Conservation (phyloP, 768 basidiomycete genomes). For the Dacryopinax primogenitus region DNA sequence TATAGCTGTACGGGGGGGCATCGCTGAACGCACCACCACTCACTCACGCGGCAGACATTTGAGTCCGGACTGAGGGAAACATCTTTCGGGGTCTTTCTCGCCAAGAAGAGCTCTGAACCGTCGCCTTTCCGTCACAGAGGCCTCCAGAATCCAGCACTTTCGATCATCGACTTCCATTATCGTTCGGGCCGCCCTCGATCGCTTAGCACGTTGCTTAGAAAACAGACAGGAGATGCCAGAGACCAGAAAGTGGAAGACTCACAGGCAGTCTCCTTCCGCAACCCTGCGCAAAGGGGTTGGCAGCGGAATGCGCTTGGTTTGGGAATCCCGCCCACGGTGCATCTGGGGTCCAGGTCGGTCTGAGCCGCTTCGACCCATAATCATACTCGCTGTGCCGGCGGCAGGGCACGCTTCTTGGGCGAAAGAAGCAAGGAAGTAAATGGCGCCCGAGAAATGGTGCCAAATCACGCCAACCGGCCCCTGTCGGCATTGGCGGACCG, state of each 20-base stretch:
- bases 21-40: too few relatives aligned
- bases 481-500: not conserved
- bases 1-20: too few relatives aligned
- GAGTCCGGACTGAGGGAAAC: not conserved
- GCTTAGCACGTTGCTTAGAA: too few relatives aligned
- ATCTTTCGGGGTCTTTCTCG: not conserved
- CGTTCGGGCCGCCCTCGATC: too few relatives aligned
- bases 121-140: too few relatives aligned
- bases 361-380: not conserved
- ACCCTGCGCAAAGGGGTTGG: too few relatives aligned
- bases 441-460: not conserved
- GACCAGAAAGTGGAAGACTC: too few relatives aligned
- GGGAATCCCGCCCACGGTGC: not conserved
- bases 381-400: not conserved
- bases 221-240: too few relatives aligned
- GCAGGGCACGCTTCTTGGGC: not conserved
- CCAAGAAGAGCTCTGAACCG: not conserved
- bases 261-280: too few relatives aligned
- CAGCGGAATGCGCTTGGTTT: too few relatives aligned
- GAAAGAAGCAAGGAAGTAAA: constrained; percentile 2
- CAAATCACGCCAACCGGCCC: not conserved
- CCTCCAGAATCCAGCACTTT: too few relatives aligned
- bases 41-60: not conserved
- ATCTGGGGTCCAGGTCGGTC: not conserved
- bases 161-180: too few relatives aligned